phyloP scores from a whole-genome alignment of 345 rosid species.

The Geranium rotundifolium region DNA sequence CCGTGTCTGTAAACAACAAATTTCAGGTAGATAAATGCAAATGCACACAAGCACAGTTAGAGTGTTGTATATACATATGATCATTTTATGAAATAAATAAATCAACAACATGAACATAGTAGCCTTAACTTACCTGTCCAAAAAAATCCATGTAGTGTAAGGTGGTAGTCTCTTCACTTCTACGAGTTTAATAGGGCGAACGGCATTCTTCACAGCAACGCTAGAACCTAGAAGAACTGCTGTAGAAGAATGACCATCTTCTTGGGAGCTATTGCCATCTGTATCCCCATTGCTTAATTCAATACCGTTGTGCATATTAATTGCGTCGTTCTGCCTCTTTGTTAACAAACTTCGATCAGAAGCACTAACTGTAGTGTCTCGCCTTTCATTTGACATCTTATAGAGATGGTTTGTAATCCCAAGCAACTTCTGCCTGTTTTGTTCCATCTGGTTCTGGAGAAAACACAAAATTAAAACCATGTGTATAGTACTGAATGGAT shows the following conservation, averaged over 20 bases:
- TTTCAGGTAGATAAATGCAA: background rate
- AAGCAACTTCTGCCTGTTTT: slow-evolving; percentile 50
- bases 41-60: background rate
- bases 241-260: slow-evolving; percentile 45
- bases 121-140: slow-evolving; percentile 60
- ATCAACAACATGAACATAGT: background rate
- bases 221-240: slow-evolving; percentile 65
- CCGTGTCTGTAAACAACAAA: background rate
- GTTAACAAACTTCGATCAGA: slow-evolving; percentile 38
- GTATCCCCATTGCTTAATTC: slow-evolving; percentile 43
- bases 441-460: slow-evolving; percentile 67
- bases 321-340: slow-evolving; percentile 68
- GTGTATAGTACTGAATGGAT: background rate
- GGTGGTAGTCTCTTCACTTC: slow-evolving; percentile 79
- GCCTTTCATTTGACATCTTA: slow-evolving; percentile 46
- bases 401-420: slow-evolving; percentile 43
- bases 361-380: slow-evolving; percentile 22
- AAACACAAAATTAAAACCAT: background rate
- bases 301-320: slow-evolving; percentile 48
- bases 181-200: slow-evolving; percentile 64
- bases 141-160: slow-evolving; percentile 91
- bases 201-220: slow-evolving; percentile 61
- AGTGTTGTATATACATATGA: background rate
- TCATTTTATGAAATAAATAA: no score
- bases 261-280: slow-evolving; percentile 35